phyloP scores from a whole-genome alignment of 225 moss, liverwort and hornwort species.

The Physcomitrellopsis africana region DNA sequence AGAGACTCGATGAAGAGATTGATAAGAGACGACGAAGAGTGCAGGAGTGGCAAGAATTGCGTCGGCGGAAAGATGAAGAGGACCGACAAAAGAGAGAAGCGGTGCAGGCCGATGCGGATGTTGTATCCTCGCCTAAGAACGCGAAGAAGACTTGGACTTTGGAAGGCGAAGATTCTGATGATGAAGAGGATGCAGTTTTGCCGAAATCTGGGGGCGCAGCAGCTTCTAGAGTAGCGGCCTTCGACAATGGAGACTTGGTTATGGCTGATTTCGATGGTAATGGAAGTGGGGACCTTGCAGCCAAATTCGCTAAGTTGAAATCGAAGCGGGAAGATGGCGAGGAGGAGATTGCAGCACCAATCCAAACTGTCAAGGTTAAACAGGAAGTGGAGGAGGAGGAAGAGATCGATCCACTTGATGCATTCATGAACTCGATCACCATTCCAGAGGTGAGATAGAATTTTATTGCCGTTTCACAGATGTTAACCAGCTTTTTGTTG shows the following conservation, averaged over 20 bases:
- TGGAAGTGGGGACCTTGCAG: conserved; percentile 42
- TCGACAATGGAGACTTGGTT: conserved; percentile 92
- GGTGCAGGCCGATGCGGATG: conserved; percentile 50
- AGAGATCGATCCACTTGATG: conserved; percentile 95
- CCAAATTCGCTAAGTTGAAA: conserved; percentile 37
- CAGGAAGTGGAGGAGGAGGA: conserved; percentile 74
- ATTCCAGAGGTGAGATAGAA: conserved; percentile 75
- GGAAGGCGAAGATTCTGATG: conserved; percentile 97
- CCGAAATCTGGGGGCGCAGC: conserved; percentile 50
- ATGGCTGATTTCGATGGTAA: conserved; percentile 73
- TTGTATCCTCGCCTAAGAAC: conserved; percentile 48
- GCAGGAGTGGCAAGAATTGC: conserved; percentile 98
- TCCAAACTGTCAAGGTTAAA: conserved; percentile 35
- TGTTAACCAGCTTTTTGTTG: conserved; percentile 7
- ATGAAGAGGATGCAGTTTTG: conserved; percentile 71
- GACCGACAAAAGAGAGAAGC: conserved; percentile 80
- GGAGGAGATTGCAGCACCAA: conserved; percentile 46
- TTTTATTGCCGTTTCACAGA: neutral
- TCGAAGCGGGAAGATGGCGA: conserved; percentile 45
- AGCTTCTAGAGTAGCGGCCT: conserved; percentile 62
- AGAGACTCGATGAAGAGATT: conserved; percentile 91
- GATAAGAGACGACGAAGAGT: conserved; percentile 94
- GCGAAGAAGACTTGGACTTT: conserved; percentile 89
- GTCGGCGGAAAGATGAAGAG: conserved; percentile 92
- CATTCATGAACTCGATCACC: conserved; percentile 95